Evolutionary conservation across 2,329 filamentous ascomycete genomes (phyloP).

Genomic region (Volutella citrinella): DNA sequence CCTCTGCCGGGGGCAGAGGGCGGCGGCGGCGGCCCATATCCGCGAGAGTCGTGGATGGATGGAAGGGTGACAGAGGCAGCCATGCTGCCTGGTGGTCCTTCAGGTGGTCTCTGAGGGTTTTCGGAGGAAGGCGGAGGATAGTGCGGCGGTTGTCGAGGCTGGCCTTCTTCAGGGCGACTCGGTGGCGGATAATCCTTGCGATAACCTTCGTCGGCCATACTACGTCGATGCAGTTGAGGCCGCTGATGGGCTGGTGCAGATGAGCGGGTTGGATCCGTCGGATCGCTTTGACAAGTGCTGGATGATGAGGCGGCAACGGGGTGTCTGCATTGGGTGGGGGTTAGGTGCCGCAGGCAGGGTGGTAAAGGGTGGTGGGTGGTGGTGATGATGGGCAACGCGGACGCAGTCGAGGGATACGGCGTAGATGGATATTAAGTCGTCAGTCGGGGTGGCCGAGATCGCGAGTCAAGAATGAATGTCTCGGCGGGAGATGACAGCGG

Average conservation of each 20-base stretch:
- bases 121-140: slow-evolving; percentile 38
- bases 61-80: slow-evolving; percentile 45
- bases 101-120: slow-evolving; percentile 32
- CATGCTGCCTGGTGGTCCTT: slow-evolving; percentile 35
- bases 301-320: slow-evolving; percentile 13
- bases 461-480: slow-evolving; percentile 23
- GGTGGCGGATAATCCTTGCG: slow-evolving; percentile 36
- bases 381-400: slow-evolving; percentile 6
- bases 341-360: slow-evolving; percentile 4
- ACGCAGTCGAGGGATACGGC: too few species aligned
- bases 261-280: slow-evolving; percentile 14
- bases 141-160: slow-evolving; percentile 40
- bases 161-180: slow-evolving; percentile 36
- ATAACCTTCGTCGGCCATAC: slow-evolving; percentile 39
- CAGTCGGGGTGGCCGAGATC: slow-evolving; percentile 15
- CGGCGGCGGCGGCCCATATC: slow-evolving; percentile 33
- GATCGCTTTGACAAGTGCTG: slow-evolving; percentile 8
- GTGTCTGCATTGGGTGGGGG: slow-evolving; percentile 19
- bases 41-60: slow-evolving; percentile 46
- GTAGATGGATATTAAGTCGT: too few species aligned
- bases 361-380: slow-evolving; percentile 3
- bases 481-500: slow-evolving; percentile 23
- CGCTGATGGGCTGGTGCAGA: slow-evolving; percentile 22
- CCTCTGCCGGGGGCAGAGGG: slow-evolving; percentile 30
- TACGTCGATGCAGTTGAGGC: slow-evolving; percentile 27